Evolutionary conservation across 805 yeast genomes (phyloP), one percentile per base, ranked within the genome.

Genomic region (Maudiozyma saulgeensis): DNA sequence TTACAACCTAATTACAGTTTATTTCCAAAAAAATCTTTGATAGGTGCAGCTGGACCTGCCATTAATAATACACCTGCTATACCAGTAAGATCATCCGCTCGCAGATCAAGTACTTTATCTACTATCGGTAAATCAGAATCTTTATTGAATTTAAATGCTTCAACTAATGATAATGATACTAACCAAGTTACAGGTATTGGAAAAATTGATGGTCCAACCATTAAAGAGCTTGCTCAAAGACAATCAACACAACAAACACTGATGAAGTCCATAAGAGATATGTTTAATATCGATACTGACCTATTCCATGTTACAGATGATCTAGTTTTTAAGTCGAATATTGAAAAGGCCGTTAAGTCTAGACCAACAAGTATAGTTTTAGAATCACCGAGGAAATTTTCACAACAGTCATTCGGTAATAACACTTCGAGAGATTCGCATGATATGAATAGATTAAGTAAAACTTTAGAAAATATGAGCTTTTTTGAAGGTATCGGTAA

Each of bases 241-340:
- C 59, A 56, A 16, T 62, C 68, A 2, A 67, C 60, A 34, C 67
- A 79, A 49, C 81, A 79, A 54, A 72, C 73, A 4, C 66, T 82
- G 44, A 70, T 81, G 58, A 75, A 75, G 51, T 73, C 74, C 37
- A 74, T 84, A 12, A 71, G 84, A 43, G 90, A 84, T 59, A 71
- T 81, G 2, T 77, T 84, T 59, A 81, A 82, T 53, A 73, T 79
- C 47, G 84, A 80, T 28, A 74, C 79, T 18, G 76, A 74, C 46
- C 70, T 80, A 38, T 79, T 81, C 53, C 80, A 75, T 53, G 71
- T 81, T 37, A 74, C 73, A 31, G 73, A 75, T 45, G 79, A 77
- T 34, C 67, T 84, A 15, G 74, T 83, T 2, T 78, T 84, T 65
- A 84, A 84, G 63, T 71, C 84, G 0, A 62, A 74, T 26, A 64